Evolutionary conservation across 2,329 filamentous ascomycete genomes (phyloP), one percentile per base, ranked within the genome.

Genomic region (Diaporthe vaccinii): DNA sequence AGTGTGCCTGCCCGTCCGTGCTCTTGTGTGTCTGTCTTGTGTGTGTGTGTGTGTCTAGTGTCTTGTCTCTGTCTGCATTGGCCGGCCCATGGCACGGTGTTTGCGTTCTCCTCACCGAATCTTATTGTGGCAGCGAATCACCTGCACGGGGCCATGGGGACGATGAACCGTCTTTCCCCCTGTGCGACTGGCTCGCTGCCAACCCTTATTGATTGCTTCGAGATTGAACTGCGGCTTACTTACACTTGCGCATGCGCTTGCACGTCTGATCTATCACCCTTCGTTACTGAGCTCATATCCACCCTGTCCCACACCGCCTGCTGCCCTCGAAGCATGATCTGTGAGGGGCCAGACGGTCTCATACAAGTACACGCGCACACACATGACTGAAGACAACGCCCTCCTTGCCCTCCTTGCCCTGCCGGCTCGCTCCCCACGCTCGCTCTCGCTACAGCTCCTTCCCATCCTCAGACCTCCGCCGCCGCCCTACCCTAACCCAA

Each of bases 21-120:
- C 58, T n/a, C 28, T 12, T 34, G 49, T 39, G 62, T 55, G 34
- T 51, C 49, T 57, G 34, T 34, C 34, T 34, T 34, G 34, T 46
- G 44, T 36, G 25, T 31, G n/a, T 34, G 34, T 46, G 44, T 36
- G 25, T 31, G n/a, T 55, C 31, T 34, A 39, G 36, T 39, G 36
- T 57, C 25, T 44, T 41, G 31, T 44, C 57, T 58, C 59, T 20
- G 28, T 51, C 28, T 53, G 62, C 46, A 51, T 39, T 68, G 31
- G 62, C 25, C 46, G 62, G 62, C 44, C 44, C 46, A 51, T 68
- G 44, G 62, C 62, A 36, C 41, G 44, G 62, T 68, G 20, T 46
- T 53, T 73, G 58, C 59, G n/a, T 70, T 75, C 70, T 75, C 34
- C 55, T 73, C 77, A 65, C 76, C 72, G 58, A 75, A 61, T 75